Base-by-base conservation (phyloP, 352 stramenopile species). In the Globisporangium uncinulatum region DNA sequence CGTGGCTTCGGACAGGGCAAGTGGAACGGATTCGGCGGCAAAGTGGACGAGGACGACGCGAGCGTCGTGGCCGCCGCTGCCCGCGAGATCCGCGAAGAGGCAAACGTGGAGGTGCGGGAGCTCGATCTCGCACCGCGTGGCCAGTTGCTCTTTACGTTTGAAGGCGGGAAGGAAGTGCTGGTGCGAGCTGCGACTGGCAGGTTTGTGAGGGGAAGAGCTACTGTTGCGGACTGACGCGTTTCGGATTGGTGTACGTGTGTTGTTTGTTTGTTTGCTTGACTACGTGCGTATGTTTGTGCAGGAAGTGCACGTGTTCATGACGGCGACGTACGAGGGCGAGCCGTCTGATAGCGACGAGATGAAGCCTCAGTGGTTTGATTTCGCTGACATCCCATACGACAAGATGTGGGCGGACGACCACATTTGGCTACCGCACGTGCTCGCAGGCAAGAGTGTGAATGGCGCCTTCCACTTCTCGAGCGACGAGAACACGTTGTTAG, bases 11-110 rank as follows among this genome's bases (percentile, higher is more conserved):
- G 89, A 15, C 36, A 69, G 46, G 87, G 87, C 54, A 96, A 96
- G 60, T 97, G 85, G 85, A 97, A 97, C 59, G 87, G 89, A 32
- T 97, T 97, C 60, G 89, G 89, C 6, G 89, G 89, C 6, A 97
- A 97, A 65, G 78, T 97, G 19, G 86, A 97, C 54, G 7, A 60
- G 6, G 67, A 66, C 19, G 89, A 97, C 59, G 67, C 65, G 13
- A 85, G 70, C 37, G 66, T 90, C 51, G 71, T 63, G 45, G 75
- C 75, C 6, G 80, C 77, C 0, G 69, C 80, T 2, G 80, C 69
- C 43, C 74, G 80, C 21, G 80, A 90, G 61, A 65, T 90, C 42
- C 36, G 67, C n/a, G 80, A 90, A 59, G 88, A 97, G 43, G 74
- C 81, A 17, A 76, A 82, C 51, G 66, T 97, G 31, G 51, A 21